phyloP scores from a whole-genome alignment of 306 rosid species.

The Albizia julibrissin region DNA sequence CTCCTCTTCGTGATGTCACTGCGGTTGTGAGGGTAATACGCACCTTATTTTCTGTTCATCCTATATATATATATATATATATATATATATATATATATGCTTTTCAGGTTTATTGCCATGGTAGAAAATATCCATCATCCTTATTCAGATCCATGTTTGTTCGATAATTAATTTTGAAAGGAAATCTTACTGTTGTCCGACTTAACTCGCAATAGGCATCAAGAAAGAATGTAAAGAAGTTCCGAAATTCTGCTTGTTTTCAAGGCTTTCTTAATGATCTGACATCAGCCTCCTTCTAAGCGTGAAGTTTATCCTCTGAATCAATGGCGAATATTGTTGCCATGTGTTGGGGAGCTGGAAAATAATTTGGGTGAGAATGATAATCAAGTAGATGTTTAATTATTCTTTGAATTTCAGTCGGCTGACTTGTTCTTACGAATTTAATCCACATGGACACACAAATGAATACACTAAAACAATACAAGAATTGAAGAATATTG shows the following conservation, averaged over 20 bases:
- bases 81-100: background rate
- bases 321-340: background rate
- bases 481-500: background rate
- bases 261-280: background rate
- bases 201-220: background rate
- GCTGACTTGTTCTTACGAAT: background rate
- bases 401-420: background rate
- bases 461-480: background rate
- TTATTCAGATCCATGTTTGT: too few species aligned
- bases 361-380: background rate
- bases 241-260: background rate
- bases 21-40: slow-evolving; percentile 51
- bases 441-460: background rate
- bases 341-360: background rate
- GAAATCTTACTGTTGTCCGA: background rate
- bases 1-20: slow-evolving; percentile 76
- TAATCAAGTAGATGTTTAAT: background rate
- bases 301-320: background rate
- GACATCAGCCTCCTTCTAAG: background rate
- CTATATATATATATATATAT: background rate
- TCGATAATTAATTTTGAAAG: background rate
- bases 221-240: background rate
- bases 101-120: background rate
- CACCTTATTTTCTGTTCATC: background rate
- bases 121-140: background rate